These are phyloP conservation scores for Euptelea pleiosperma DNA, from an alignment of 164 flowering plant genomes.

Conservation along the genomic window DNA sequence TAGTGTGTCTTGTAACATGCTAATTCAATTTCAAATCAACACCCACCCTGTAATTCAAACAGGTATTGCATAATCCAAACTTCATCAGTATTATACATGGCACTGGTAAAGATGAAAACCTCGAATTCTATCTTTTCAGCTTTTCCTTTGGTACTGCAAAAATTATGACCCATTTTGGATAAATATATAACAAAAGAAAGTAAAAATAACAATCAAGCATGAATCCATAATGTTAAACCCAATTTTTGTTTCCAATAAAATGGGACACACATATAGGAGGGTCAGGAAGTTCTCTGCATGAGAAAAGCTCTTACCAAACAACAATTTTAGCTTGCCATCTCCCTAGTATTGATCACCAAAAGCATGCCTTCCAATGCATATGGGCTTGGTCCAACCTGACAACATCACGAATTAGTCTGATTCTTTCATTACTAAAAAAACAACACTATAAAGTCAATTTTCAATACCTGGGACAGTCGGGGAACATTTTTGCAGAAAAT, in stretches of 20 bases:
- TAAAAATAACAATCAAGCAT: not conserved
- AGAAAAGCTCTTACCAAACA: conserved; percentile 57
- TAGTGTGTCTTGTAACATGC: conserved; percentile 3
- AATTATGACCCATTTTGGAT: conserved; percentile 1
- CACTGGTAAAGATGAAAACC: conserved; percentile 82
- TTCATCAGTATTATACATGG: conserved; percentile 99
- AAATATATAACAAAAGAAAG: not conserved
- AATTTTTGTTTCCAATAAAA: not conserved
- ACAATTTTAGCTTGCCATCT: conserved; percentile 83
- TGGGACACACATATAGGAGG: not conserved
- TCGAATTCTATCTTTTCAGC: conserved; percentile 64
- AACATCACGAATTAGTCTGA: not conserved
- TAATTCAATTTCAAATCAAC: not conserved
- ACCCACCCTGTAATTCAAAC: not conserved
- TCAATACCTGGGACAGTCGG: conserved; percentile 80
- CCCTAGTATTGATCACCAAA: conserved; percentile 98
- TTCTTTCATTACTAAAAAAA: conserved; percentile 1
- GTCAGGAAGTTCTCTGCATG: not conserved
- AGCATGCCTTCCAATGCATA: conserved; percentile 98
- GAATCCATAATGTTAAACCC: not conserved
- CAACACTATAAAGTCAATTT: not conserved
- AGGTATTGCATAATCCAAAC: conserved; percentile 30
- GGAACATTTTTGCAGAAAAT: conserved; percentile 91
- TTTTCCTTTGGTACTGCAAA: conserved; percentile 67
- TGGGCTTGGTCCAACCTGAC: conserved; percentile 96